Evolutionary conservation across 2,329 filamentous ascomycete genomes (phyloP), one percentile per base, ranked within the genome.

Genomic region (Sordariomycetes sp.): DNA sequence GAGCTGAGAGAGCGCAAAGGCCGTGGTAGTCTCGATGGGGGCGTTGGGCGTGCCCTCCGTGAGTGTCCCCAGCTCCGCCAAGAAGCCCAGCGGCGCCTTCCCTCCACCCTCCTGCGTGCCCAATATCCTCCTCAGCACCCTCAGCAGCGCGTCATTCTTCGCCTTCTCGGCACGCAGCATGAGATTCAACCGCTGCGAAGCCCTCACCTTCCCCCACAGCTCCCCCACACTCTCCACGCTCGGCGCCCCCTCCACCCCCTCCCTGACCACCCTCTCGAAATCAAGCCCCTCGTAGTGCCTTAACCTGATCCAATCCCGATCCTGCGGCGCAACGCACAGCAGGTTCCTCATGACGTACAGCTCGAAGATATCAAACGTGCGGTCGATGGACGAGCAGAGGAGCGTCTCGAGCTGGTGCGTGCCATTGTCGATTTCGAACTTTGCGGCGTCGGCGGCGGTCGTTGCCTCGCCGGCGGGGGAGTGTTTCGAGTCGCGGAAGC

Each of bases 281-380:
- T 80, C 78, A 22, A 83, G 66, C 1, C 76, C 89, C 68, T 90
- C 83, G 72, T 99, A 96, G 75, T 97, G 92, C 53, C 81, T 81
- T 61, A 99, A 74, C 56, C 86, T 77, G 62, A 97, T 85, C 82
- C 87, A 96, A 59, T 82, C 80, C 64, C 87, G 75, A 60, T 92
- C 87, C 32, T 85, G 81, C 54, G 81, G 81, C 39, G 69, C 68
- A 45, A 92, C 82, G 48, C 81, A 85, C 61, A 94, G 72, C 63
- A 91, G 87, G 67, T 96, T 96, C 62, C 90, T 79, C 75, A 99
- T 77, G 55, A 90, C 86, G 73, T 92, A 96, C 58, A 99, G 87
- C 74, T 94, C 89, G 65, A 92, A 86, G 61, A 87, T 84, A 74
- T 94, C 89, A 66, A 92, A 92, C 62, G 89, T 88, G 69, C 86